Conservation (phyloP, 257 asterid genomes). For the Euphrasia confusa region DNA sequence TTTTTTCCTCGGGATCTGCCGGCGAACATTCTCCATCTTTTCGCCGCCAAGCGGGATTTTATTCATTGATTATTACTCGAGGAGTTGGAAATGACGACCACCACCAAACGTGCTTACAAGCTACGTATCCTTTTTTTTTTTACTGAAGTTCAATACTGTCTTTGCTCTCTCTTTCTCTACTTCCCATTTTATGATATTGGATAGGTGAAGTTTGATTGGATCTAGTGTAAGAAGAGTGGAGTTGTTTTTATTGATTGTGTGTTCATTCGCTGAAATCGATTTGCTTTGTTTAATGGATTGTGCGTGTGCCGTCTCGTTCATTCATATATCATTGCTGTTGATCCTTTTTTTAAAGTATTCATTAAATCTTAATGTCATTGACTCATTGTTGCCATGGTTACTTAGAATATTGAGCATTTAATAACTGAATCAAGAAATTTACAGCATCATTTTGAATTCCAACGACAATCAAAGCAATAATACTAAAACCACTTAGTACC, state of each 20-base stretch:
- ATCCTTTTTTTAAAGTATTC: conserved; percentile 16
- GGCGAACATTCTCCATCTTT: conserved; percentile 22
- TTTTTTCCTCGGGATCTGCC: conserved; percentile 37
- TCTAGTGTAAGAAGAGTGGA: conserved; percentile 25
- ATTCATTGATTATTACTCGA: background rate
- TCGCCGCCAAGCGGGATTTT: conserved; percentile 26
- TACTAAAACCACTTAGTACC: background rate
- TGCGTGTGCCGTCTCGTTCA: background rate
- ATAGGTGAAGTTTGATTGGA: conserved; percentile 26
- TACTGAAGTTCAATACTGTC: conserved; percentile 11
- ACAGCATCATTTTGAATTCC: background rate
- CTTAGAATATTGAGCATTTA: conserved; percentile 1
- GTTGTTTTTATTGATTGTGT: conserved; percentile 10
- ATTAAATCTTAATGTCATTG: conserved; percentile 1
- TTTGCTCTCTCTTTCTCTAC: background rate
- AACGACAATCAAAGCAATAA: background rate
- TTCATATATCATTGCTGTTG: conserved; percentile 18
- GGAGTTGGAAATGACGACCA: conserved; percentile 54
- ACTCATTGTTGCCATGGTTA: conserved; percentile 14
- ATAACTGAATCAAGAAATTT: conserved; percentile 3
- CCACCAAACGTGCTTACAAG: conserved; percentile 97
- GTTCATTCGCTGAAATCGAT: background rate
- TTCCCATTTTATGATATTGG: background rate
- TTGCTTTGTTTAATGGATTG: background rate
- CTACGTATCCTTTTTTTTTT: conserved; percentile 76